Evolutionary conservation across 2,329 filamentous ascomycete species (phyloP), one percentile per base, ranked within the genome.

Genomic region (Exophiala sp.): DNA sequence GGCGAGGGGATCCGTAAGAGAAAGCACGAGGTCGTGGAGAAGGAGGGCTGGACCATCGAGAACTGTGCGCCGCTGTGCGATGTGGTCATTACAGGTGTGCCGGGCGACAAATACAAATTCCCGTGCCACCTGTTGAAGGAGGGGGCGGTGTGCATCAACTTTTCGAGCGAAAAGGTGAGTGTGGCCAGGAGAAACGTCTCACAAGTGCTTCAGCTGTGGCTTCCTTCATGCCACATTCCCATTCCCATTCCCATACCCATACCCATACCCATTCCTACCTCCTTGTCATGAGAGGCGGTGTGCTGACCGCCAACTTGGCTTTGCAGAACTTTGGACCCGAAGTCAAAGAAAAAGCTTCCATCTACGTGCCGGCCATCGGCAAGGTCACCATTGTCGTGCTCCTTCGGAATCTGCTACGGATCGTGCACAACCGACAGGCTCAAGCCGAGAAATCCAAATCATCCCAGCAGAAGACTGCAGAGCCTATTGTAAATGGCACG

Each of bases 71-170:
- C 89, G 1, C 73, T 91, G 53, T 95, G 89, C 65, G 93, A 98
- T 67, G 91, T 97, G 14, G 85, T 98, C 55, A 94, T 98, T 62
- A 86, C 86, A 46, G 93, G 93, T 58, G 93, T 98, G 1, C 93
- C 93, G 0, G 81, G 82, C 19, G 86, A 95, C 57, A 80, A 77
- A 53, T 98, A 85, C 78, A 96, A 97, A 74, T 86, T 98, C 21
- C 87, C 90, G 4, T 85, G 84, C 2, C 80, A 87, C 44, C 73
- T 93, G 55, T 76, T 98, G 62, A 81, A 88, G 40, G 87, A 95
- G 49, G 93, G 93, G 41, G 90, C 88, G 23, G 88, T 95, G n/a
- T 98, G 93, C 76, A 90, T 98, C 73, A 98, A 98, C 72, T 97
- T 98, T 68, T 94, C 89, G 6, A 95, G 88, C 44, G 88, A 86